phyloP scores from a whole-genome alignment of 441 rosid species.

The Melastoma candidum region DNA sequence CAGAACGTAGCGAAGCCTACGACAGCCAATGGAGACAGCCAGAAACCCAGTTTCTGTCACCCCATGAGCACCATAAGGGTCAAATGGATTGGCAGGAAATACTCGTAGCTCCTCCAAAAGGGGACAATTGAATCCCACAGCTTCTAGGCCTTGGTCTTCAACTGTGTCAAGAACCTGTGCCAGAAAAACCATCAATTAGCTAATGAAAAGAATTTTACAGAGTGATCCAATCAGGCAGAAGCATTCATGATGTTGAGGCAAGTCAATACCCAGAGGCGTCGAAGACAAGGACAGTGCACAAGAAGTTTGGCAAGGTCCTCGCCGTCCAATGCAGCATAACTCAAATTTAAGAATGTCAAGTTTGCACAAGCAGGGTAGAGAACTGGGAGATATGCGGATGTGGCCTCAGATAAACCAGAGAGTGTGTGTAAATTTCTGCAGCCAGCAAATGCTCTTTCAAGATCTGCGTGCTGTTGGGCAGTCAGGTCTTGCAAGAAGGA shows the following conservation, averaged over 20 bases:
- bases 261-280: slow-evolving; percentile 46
- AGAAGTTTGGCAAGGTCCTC: slow-evolving; percentile 44
- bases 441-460: slow-evolving; percentile 33
- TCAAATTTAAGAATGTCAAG: slow-evolving; percentile 57
- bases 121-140: slow-evolving; percentile 45
- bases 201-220: no score
- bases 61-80: slow-evolving; percentile 36
- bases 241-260: no score
- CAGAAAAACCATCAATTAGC: no score
- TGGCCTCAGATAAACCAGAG: slow-evolving; percentile 59
- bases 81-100: slow-evolving; percentile 61
- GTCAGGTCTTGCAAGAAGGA: slow-evolving; percentile 41
- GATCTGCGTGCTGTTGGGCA: slow-evolving; percentile 22
- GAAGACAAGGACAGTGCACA: slow-evolving; percentile 43
- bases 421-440: slow-evolving; percentile 41
- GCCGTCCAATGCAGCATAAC: slow-evolving; percentile 47
- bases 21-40: slow-evolving; percentile 59
- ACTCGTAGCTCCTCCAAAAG: slow-evolving; percentile 67
- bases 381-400: slow-evolving; percentile 32
- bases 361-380: slow-evolving; percentile 33
- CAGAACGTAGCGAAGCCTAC: slow-evolving; percentile 49
- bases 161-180: slow-evolving; percentile 56
- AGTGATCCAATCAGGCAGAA: no score
- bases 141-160: slow-evolving; percentile 58
- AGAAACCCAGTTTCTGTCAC: slow-evolving; percentile 53